Base-by-base conservation (phyloP, 2,329 filamentous ascomycete genomes). In the Emydomyces testavorans region DNA sequence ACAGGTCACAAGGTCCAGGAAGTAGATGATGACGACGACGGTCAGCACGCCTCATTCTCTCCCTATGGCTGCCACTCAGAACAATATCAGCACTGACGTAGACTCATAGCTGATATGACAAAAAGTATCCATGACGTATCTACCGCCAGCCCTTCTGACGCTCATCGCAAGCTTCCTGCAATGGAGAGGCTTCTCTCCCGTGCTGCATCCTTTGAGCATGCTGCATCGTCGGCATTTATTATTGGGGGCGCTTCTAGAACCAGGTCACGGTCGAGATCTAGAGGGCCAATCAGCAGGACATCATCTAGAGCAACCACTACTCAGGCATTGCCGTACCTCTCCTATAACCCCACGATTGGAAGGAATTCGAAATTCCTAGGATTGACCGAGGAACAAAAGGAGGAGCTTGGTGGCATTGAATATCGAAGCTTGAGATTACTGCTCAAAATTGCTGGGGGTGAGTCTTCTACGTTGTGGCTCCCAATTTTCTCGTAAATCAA, bases 341-440 rank as follows among this genome's bases (percentile, higher is more conserved):
- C 69, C 3, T 61, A 64, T 15, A 62, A 67, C 29, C 66, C 65
- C 2, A 71, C 68, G 0, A 52, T 74, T 4, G 70, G 71, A 0
- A 61, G 69, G 1, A 74, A 74, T 50, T 72, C 69, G 0, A 58
- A 65, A 21, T 74, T 75, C 26, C 51, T 65, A 24, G 69, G 73
- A 42, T 36, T 75, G 41, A 65, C 65, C 0, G 57, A 60, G 0
- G 53, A 64, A 15, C 69, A 71, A 37, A 58, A 66, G 4, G 68
- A 73, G 48, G 60, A 63, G n/a, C 60, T 76, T 0, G 73, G 73
- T 1, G 74, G 73, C 0, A 70, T 75, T 29, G 74, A 76, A 55
- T 76, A 76, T 36, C 66, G 71, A 0, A 71, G 66, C 26, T 57
- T 76, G 26, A 73, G 71, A 53, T 53, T 75, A 1, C 56, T 77